phyloP scores from a whole-genome alignment of 768 basidiomycete genomes.

The Rhizopogon vinicolor region DNA sequence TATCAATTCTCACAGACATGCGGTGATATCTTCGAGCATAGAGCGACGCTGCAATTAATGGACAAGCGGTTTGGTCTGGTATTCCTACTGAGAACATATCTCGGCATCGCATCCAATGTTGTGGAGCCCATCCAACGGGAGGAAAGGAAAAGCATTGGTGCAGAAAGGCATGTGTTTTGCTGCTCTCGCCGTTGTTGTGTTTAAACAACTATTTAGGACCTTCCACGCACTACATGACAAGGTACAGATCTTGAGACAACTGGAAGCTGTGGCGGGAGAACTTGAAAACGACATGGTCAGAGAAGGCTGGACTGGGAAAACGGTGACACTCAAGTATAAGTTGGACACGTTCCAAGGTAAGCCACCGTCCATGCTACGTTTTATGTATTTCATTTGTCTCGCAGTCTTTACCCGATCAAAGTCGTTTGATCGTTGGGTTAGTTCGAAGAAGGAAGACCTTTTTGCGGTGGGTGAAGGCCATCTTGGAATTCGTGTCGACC shows the following conservation, averaged over 20 bases:
- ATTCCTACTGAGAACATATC: conserved; percentile 72
- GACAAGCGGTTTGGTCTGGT: conserved; percentile 82
- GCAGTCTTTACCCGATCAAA: conserved; percentile 80
- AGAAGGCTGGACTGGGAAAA: conserved; percentile 83
- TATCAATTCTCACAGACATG: conserved; percentile 53
- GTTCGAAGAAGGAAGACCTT: conserved; percentile 68
- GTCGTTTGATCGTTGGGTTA: conserved; percentile 74
- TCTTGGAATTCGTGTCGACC: conserved; percentile 3
- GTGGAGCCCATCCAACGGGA: conserved; percentile 75
- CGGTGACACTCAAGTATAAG: conserved; percentile 91
- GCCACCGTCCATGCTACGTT: neutral
- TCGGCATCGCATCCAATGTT: conserved; percentile 83
- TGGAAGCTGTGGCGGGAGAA: conserved; percentile 77
- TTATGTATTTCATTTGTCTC: neutral
- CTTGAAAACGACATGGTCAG: conserved; percentile 76
- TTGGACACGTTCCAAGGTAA: conserved; percentile 82
- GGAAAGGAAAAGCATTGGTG: conserved; percentile 88
- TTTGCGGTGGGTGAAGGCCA: conserved; percentile 50
- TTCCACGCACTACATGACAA: conserved; percentile 67
- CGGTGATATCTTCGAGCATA: conserved; percentile 79
- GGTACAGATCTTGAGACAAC: conserved; percentile 64
- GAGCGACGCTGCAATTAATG: conserved; percentile 73
- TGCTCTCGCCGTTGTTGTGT: neutral
- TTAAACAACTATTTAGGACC: conserved; percentile 44
- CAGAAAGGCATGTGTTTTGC: conserved; percentile 58